Base-by-base conservation (phyloP, 1,139 yeast genomes). In the Casaregolazyma suthepensis region DNA sequence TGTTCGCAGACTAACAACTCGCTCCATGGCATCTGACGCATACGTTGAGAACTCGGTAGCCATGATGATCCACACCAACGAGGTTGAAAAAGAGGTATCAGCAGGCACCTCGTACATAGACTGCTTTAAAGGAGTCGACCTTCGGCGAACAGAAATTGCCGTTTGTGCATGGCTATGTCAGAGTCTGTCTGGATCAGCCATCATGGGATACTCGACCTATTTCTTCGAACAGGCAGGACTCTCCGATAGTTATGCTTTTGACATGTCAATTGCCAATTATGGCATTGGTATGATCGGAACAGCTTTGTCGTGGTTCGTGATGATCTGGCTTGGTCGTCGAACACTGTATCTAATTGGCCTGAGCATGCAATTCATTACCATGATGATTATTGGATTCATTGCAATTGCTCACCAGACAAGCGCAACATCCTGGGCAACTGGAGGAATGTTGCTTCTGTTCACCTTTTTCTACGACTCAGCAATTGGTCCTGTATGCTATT, bases 401-500 rank as follows among this genome's bases (percentile, higher is more conserved):
- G 59, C 45, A n/a, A 18, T 55, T 10, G 52, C 56, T 13, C 43
- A 45, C 43, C 45, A 37, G 3, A 26, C 48, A 12, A 46, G 37
- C 23, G 26, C 45, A 5, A 40, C 46, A 1, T 40, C 68, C 12
- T 59, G 55, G 61, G 58, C 55, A 13, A 43, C 48, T 18, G 61
- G 56, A 1, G 50, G 58, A 7, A 45, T 62, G 47, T 46, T 58
- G 5, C 23, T 61, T n/a, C 46, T 60, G 3, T 57, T 71, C 38
- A 71, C 54, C 7, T 50, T 58, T 38, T 48, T 79, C 23, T 82
- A 80, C 62, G 81, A 79, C 56, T 60, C 73, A 53, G 69, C 82
- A 5, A 72, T 80, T 50, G 87, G 86, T 15, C 85, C 86, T 5
- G 70, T 79, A 50, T 71, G 77, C 56, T 82, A 77, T 66, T 73